Percentiles rank a stretch among this genome's conserved stretches.
Evolutionary conservation across 495 filamentous ascomycete species (phyloP).

Genomic region (Amphirosellinia nigrospora): DNA sequence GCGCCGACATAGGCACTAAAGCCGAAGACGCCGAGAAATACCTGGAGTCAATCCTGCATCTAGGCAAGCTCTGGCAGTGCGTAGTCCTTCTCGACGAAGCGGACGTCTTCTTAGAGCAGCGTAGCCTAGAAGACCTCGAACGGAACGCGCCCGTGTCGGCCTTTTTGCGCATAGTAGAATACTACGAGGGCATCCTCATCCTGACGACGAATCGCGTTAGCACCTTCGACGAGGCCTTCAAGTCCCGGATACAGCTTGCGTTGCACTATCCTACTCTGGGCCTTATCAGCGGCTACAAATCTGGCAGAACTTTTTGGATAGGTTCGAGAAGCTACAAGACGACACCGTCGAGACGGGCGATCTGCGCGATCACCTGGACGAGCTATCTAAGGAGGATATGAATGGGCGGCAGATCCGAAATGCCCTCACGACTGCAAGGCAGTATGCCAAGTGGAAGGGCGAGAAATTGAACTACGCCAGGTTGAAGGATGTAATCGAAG

Average conservation of each 20-base stretch:
- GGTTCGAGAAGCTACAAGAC: background rate
- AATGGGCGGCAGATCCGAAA: constrained; percentile 52
- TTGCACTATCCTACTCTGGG: constrained; percentile 37
- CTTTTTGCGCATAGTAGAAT: constrained; percentile 35
- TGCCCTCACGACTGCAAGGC: constrained; percentile 35
- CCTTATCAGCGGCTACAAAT: constrained; percentile 39
- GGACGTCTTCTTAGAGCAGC: constrained; percentile 45
- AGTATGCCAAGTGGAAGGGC: constrained; percentile 29
- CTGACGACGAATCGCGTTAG: constrained; percentile 43
- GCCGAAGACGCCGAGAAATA: constrained; percentile 47
- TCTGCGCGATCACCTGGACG: background rate
- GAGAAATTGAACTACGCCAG: constrained; percentile 26
- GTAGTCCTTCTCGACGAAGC: constrained; percentile 30
- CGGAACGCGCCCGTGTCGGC: background rate
- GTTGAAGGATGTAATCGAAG: constrained; percentile 35
- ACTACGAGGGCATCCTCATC: constrained; percentile 48
- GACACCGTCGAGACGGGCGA: background rate
- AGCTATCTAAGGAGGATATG: constrained; percentile 29
- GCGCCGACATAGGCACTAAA: constrained; percentile 35
- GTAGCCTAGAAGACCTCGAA: background rate
- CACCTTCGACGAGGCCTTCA: constrained; percentile 54
- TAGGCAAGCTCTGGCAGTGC: constrained; percentile 49
- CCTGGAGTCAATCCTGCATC: constrained; percentile 50
- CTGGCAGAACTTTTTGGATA: constrained; percentile 43
- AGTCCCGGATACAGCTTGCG: constrained; percentile 52